These are phyloP conservation scores for Mycena olivaceomarginata DNA, from an alignment of 768 basidiomycete genomes.

Conservation along the genomic window DNA sequence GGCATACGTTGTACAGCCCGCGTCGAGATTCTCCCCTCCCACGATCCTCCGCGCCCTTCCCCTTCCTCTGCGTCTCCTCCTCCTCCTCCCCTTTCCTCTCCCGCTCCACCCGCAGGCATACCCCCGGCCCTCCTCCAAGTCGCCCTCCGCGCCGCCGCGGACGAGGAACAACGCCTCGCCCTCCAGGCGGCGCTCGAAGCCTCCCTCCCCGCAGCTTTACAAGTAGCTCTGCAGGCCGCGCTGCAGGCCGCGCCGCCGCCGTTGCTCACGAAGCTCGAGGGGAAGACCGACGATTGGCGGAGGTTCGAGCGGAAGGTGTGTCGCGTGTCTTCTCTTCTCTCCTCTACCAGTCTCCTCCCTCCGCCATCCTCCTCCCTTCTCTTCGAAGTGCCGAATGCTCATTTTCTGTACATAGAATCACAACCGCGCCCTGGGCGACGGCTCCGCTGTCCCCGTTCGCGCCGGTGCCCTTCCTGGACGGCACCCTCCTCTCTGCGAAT, in stretches of 20 bases:
- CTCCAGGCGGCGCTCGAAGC: neutral
- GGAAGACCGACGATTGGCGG: neutral
- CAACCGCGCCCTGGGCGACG: neutral
- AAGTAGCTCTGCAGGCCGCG: neutral
- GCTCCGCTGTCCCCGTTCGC: neutral
- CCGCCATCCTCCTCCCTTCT: too few relatives aligned
- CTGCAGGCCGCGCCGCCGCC: neutral
- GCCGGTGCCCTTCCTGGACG: neutral
- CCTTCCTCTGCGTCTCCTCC: too few relatives aligned
- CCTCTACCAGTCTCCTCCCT: too few relatives aligned
- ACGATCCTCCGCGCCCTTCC: too few relatives aligned
- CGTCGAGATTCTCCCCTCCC: too few relatives aligned
- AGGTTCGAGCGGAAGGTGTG: neutral
- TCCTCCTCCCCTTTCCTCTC: too few relatives aligned
- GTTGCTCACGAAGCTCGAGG: neutral
- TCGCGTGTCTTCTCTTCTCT: too few relatives aligned
- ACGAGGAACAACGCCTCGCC: neutral
- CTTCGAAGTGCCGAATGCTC: too few relatives aligned
- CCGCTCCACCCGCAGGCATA: too few relatives aligned
- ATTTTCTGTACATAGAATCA: too few relatives aligned
- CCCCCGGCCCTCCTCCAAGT: neutral
- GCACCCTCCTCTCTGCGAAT: neutral
- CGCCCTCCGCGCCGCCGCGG: neutral
- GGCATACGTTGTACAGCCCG: too few relatives aligned
- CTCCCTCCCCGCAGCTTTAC: neutral